Evolutionary conservation across 228 moss, liverwort and hornwort species (phyloP), one percentile per base, ranked within the genome.

Genomic region (Sphagnum magellanicum): DNA sequence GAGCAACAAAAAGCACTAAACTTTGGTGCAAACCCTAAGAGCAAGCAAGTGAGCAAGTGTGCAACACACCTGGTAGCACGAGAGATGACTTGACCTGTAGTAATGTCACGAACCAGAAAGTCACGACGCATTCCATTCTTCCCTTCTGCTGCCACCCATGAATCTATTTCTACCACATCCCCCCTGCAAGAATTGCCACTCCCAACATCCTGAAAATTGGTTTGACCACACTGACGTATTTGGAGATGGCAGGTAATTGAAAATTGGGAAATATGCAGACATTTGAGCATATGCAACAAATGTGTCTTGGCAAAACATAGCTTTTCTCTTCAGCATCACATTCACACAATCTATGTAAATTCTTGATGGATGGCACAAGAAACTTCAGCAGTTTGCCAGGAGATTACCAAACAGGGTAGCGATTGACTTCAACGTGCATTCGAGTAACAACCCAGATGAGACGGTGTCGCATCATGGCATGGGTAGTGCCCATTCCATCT

Each of bases 361-460:
- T 15, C 15, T 11, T 59, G 59, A 11, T 4, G 59, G 59, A 59
- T 11, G 59, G 59, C 59, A 59, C 59, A 15, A 11, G 12, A 5
- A 5, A 52, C 52, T 46, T 4, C 4, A 11, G 51, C 53, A 51
- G n/a, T 15, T 13, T 51, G 16, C 8, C 17, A 49, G 16, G 50
- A 70, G 64, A 69, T 16, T 74, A 78, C 78, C 78, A 78, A 14
- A 65, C 51, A 10, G 78, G 78, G 59, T 74, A 78, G 8, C 73
- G 78, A 5, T 69, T 59, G 5, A 74, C 74, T 64, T 78, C 78
- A 5, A 78, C 74, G 62, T 78, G 78, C 52, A 78, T 63, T 48
- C 74, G 64, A 58, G 78, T 70, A 11, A 78, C 72, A 11, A 78
- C 78, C 73, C 78, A 78, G 48, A 78, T 78, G 17, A 78, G 50